Base-by-base conservation (phyloP, 306 rosid species). In the Senna siamea region DNA sequence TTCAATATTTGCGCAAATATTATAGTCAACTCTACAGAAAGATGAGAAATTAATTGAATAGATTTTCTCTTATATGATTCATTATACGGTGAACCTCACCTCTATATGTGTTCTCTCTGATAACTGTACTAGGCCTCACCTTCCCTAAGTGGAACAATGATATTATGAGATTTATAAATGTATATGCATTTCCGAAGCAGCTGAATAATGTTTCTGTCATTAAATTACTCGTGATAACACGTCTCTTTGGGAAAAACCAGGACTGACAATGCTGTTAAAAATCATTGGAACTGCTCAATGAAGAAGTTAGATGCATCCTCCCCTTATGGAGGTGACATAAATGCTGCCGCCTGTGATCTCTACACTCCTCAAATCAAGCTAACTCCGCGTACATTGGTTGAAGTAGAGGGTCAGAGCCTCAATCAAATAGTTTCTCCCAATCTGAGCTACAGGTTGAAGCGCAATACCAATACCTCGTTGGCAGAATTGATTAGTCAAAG, bases 241-340 rank as follows among this genome's bases (percentile, higher is more conserved):
- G 38, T 57, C 22, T 75, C 63, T 60, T 70, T 62, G 70, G 19
- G 73, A 20, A 54, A 50, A 74, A 12, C 47, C 84, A 90, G 93
- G 87, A 76, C 85, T 72, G 81, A 86, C 72, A 87, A 90, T 79
- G 91, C 89, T 44, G 79, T 90, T 38, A 90, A 87, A 81, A 90
- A 87, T 72, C 82, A 82, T 61, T 90, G 93, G 96, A 84, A 90
- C 50, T 55, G 81, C 78, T 76, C 84, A n/a, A 61, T 82, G 82
- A 90, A 84, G 84, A 90, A 77, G 66, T 5, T 43, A 43, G 83
- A 65, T 30, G 60, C 71, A 55, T 74, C 17, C 43, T 78, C 92
- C 18, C 83, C 73, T 14, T 41, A 32, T 41, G 76, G 79, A 12
- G 41, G 58, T 74, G 83, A 73, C 57, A 18, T 5, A 41, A 62